These are phyloP conservation scores for Mycena indigotica DNA, from an alignment of 768 basidiomycete species.

Conservation along the genomic window DNA sequence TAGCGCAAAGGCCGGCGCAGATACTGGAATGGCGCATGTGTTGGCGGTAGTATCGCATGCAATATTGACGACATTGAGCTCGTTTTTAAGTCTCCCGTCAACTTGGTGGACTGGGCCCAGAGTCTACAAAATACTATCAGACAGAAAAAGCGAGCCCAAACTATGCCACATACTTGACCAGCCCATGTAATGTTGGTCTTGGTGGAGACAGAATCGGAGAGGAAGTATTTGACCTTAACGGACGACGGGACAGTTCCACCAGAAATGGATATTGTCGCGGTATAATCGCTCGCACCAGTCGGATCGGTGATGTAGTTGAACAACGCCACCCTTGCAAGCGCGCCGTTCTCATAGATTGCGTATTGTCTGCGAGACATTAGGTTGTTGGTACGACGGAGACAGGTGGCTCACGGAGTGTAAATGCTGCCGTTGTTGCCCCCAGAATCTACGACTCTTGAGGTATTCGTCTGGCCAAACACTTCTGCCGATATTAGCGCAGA, in stretches of 20 bases:
- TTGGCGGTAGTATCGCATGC: conserved; percentile 25
- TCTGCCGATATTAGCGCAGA: conserved; percentile 72
- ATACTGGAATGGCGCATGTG: conserved; percentile 28
- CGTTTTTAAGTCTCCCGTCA: conserved; percentile 30
- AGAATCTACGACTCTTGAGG: conserved; percentile 69
- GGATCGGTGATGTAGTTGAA: conserved; percentile 74
- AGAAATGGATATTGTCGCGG: conserved; percentile 49
- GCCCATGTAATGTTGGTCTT: conserved; percentile 78
- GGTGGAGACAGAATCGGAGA: conserved; percentile 56
- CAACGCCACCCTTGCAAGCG: conserved; percentile 60
- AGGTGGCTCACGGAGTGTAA: conserved; percentile 55
- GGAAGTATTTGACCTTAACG: conserved; percentile 56
- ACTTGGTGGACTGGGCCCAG: conserved; percentile 8
- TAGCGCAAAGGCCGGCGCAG: conserved; percentile 32
- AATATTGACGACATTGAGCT: conserved; percentile 20
- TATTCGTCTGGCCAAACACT: conserved; percentile 64
- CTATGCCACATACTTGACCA: conserved; percentile 52
- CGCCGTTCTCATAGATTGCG: conserved; percentile 73
- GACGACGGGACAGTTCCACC: conserved; percentile 47
- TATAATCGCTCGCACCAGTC: conserved; percentile 55
- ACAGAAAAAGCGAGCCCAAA: not conserved
- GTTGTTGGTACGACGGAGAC: too few relatives aligned
- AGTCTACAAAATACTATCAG: not conserved
- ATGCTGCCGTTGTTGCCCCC: conserved; percentile 50
- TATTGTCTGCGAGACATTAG: conserved; percentile 43